These are phyloP conservation scores for Persicaria tinctoria DNA, from an alignment of 148 eudicot genomes.

Conservation along the genomic window DNA sequence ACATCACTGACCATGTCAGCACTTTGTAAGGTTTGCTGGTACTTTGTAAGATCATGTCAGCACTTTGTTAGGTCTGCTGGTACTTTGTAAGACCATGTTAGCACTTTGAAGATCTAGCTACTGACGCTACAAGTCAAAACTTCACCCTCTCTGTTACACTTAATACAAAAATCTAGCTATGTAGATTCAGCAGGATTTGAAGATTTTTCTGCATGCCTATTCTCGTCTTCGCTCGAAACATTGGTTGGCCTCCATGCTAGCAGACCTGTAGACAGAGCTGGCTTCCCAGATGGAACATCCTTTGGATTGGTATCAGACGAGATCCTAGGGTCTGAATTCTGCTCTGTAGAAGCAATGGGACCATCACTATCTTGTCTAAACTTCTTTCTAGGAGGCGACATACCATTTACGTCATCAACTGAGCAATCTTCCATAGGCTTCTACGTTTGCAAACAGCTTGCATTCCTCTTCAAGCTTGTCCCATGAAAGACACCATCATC, in stretches of 20 bases:
- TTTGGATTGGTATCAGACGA: neutral
- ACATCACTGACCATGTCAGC: too few species aligned
- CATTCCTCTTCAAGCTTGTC: slow-evolving; percentile 12
- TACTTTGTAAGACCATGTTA: too few species aligned
- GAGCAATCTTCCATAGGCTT: neutral
- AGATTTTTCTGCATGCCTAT: slow-evolving; percentile 12
- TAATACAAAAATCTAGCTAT: slow-evolving; percentile 48
- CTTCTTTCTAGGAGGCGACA: slow-evolving; percentile 26
- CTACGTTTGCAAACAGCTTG: slow-evolving; percentile 11
- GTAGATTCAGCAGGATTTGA: slow-evolving; percentile 24
- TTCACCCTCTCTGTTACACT: slow-evolving; percentile 57
- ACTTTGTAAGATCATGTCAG: too few species aligned
- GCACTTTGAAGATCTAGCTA: slow-evolving; percentile 16
- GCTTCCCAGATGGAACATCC: neutral
- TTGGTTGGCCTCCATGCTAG: neutral
- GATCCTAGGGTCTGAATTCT: neutral
- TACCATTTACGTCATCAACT: neutral
- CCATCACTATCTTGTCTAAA: slow-evolving; percentile 24
- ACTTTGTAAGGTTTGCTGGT: too few species aligned
- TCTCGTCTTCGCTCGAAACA: neutral
- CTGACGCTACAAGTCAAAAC: slow-evolving; percentile 46
- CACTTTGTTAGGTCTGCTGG: too few species aligned
- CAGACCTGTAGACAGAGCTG: neutral
- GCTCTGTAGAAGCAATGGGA: slow-evolving; percentile 7
- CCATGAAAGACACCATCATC: slow-evolving; percentile 30